Evolutionary conservation across 805 yeast genomes (phyloP), one percentile per base, ranked within the genome.

Genomic region (Starmerella khaoyaiensis): DNA sequence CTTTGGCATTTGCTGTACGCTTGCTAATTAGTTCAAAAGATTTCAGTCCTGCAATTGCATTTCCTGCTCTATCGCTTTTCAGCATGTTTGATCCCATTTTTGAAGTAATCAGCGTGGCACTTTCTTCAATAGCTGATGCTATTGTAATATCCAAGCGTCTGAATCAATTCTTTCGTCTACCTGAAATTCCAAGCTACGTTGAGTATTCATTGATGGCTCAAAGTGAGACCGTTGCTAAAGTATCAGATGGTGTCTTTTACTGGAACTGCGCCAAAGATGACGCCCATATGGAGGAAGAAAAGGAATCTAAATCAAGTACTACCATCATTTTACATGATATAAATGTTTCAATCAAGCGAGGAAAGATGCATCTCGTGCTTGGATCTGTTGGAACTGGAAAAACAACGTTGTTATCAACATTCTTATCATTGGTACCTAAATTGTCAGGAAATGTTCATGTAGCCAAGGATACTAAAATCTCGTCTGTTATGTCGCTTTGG

Each of bases 351-450:
- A 60, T 81, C 31, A 57, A 62, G 27, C 67, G 66, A 40, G 81
- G 81, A 16, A 90, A 80, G 50, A 69, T 83, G 40, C 61, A 80
- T 5, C 75, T 79, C 31, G 66, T 79, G 21, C 77, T 87, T 0
- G 94, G 94, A 14, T 59, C 75, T 1, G 78, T 81, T 48, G 93
- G 93, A 4, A 67, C 81, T 2, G 93, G 94, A 40, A 81, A 81
- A 53, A 63, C 84, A 0, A 76, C 87, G 1, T 60, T 82, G n/a
- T 60, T 81, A 31, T 65, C 64, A 47, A 84, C 90, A 0, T 57
- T 81, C 35, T 65, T 79, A 8, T 90, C 90, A 0, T 66, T 70
- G 28, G 79, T 81, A 86, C 63, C 62, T 14, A 66, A 67, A 45
- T 58, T 57, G 0, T 32, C 49, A 0, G 93, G 93, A 26, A 37